phyloP scores from a whole-genome alignment of 345 rosid genomes.

The Firmiana major region DNA sequence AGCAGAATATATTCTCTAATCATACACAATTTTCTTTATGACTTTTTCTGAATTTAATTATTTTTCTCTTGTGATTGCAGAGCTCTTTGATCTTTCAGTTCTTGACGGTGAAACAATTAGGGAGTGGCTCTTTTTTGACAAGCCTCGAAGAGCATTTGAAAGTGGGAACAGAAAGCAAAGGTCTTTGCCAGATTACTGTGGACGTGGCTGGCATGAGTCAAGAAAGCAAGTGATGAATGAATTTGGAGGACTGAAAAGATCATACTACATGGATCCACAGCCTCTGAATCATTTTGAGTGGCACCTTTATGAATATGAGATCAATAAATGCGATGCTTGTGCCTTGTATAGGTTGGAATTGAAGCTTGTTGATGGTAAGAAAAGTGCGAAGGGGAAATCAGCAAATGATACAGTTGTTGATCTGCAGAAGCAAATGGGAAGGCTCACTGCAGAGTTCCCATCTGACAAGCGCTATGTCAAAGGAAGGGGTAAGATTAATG shows the following conservation, averaged over 20 bases:
- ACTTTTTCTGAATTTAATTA: slow-evolving; percentile 12
- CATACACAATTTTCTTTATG: background rate
- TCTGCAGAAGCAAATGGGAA: slow-evolving; percentile 95
- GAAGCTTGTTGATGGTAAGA: slow-evolving; percentile 92
- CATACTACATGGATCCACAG: slow-evolving; percentile 99
- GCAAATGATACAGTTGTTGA: slow-evolving; percentile 77
- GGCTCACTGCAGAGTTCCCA: slow-evolving; percentile 85
- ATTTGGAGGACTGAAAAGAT: slow-evolving; percentile 89
- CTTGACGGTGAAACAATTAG: slow-evolving; percentile 88
- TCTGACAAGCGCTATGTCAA: slow-evolving; percentile 66
- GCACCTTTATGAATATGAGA: slow-evolving; percentile 99
- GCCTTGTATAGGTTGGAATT: slow-evolving; percentile 93
- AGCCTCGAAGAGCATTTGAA: slow-evolving; percentile 98
- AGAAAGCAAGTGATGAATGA: slow-evolving; percentile 98
- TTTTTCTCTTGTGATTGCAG: slow-evolving; percentile 44
- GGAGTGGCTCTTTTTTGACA: slow-evolving; percentile 99
- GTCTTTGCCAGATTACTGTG: slow-evolving; percentile 91
- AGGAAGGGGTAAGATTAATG: slow-evolving; percentile 57
- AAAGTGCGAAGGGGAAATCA: slow-evolving; percentile 67
- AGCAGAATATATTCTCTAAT: slow-evolving; percentile 8
- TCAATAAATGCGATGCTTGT: slow-evolving; percentile 85
- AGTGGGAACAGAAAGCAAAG: slow-evolving; percentile 99
- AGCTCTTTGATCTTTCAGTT: slow-evolving; percentile 87
- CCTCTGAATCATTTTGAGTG: slow-evolving; percentile 85
- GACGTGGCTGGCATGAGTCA: slow-evolving; percentile 99